These are phyloP conservation scores for Cytospora schulzeri DNA, from an alignment of 2,329 filamentous ascomycete genomes.

Conservation along the genomic window DNA sequence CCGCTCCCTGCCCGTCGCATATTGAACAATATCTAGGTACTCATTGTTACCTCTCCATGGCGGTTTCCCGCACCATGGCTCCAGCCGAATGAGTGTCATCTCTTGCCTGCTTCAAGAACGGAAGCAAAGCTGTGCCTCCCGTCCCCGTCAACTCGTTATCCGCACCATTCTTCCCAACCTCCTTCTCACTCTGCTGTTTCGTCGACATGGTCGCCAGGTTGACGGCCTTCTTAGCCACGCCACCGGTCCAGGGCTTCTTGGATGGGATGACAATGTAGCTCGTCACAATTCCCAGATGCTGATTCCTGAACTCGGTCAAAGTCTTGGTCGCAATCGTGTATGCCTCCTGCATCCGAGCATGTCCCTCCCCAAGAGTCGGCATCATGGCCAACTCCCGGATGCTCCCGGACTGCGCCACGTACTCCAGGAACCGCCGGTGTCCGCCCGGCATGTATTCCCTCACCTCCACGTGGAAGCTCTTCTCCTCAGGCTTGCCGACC, in stretches of 20 bases:
- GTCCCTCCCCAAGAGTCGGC: slow-evolving; percentile 55
- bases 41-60: background rate
- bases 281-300: slow-evolving; percentile 87
- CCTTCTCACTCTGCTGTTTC: slow-evolving; percentile 25
- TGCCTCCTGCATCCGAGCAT: slow-evolving; percentile 40
- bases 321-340: slow-evolving; percentile 77
- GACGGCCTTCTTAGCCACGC: slow-evolving; percentile 36
- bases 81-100: slow-evolving; percentile 70
- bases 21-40: background rate
- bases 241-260: slow-evolving; percentile 39
- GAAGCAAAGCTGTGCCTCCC: slow-evolving; percentile 82
- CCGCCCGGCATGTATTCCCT: slow-evolving; percentile 87
- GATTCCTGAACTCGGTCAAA: slow-evolving; percentile 75
- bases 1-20: slow-evolving; percentile 1
- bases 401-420: slow-evolving; percentile 70
- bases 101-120: slow-evolving; percentile 84
- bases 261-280: slow-evolving; percentile 87
- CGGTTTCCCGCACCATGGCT: slow-evolving; percentile 11
- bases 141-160: slow-evolving; percentile 73
- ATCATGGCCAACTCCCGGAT: slow-evolving; percentile 68
- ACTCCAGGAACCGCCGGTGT: slow-evolving; percentile 76
- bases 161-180: slow-evolving; percentile 28
- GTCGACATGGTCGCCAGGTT: slow-evolving; percentile 24
- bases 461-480: slow-evolving; percentile 65
- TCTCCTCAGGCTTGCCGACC: slow-evolving; percentile 16